Base-by-base conservation (phyloP, 2,329 filamentous ascomycete genomes). In the Diaporthe vaccinii region DNA sequence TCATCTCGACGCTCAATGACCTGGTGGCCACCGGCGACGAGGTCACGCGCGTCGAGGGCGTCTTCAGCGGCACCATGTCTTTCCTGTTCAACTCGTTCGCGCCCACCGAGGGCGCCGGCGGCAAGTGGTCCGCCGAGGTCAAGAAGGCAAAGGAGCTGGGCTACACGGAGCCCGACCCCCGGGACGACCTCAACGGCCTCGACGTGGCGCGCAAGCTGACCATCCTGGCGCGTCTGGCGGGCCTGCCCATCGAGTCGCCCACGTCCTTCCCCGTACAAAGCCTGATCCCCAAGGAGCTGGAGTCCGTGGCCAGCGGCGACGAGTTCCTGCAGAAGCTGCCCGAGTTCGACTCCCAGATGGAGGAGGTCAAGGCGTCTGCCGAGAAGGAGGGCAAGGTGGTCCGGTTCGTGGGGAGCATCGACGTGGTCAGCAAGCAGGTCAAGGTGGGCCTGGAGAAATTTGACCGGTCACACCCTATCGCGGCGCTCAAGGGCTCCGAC, bases 11-110 rank as follows among this genome's bases (percentile, higher is more conserved):
- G 0, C 87, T 99, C 78, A 96, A 95, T 82, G 97, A 99, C 80
- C 90, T 99, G n/a, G 91, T 98, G 34, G 93, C 96, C 77, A 99
- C 97, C 1, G 97, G 97, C 57, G 97, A 99, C 82, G 89, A 95
- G 82, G 93, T 99, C 7, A 95, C 91, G 73, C 96, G 93, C 86
- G 97, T 99, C 79, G 96, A 98, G 86, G 97, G 97, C 78, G 96
- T 99, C 70, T 98, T 99, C 86, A 98, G 95, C 77, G 97, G 97
- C 78, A 99, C 97, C 73, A 96, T 99, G 92, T 97, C 94, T 53
- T 99, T 98, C 89, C 89, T 99, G 55, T 98, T 99, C 91, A 98
- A 98, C 89, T 96, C 92, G 31, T 99, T 98, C 84, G 95, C 96
- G 67, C 97, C 97, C 0, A 92, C 93, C 3, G 90, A 91, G 68